phyloP scores from a whole-genome alignment of 176 grass and related monocot genomes.

The Tillandsia fasciculata region DNA sequence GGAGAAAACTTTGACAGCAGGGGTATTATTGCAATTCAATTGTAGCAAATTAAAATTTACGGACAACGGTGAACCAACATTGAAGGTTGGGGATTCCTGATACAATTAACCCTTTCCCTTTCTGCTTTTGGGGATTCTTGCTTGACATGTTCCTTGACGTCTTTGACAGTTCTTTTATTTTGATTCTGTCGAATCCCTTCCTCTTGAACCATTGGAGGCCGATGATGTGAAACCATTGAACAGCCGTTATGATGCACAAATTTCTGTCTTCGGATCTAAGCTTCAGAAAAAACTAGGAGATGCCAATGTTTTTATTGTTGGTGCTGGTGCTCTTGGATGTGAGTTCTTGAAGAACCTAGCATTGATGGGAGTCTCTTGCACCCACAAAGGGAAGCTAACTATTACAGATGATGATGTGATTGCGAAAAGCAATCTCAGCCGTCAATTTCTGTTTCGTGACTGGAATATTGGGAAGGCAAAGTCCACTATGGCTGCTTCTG shows the following conservation, averaged over 20 bases:
- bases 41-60: no score
- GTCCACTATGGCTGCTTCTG: conserved; percentile 49
- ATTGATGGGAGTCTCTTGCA: conserved; percentile 76
- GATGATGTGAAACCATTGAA: conserved; percentile 59
- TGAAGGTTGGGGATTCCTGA: no score
- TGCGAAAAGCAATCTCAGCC: conserved; percentile 72
- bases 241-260: conserved; percentile 67
- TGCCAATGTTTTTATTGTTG: conserved; percentile 64
- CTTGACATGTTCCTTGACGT: conserved; percentile 7
- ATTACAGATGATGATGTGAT: conserved; percentile 81
- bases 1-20: no score
- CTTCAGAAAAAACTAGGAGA: conserved; percentile 72
- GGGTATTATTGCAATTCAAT: no score
- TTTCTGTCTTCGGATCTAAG: conserved; percentile 78
- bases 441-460: conserved; percentile 69
- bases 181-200: conserved; percentile 66
- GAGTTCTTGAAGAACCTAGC: conserved; percentile 86
- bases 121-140: conserved; percentile 9
- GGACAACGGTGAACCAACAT: no score
- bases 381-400: conserved; percentile 47
- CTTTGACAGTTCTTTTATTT: conserved; percentile 68
- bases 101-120: not conserved
- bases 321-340: conserved; percentile 73
- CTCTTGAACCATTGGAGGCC: conserved; percentile 42
- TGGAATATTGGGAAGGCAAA: conserved; percentile 64